A percentile compares a stretch with the other conserved stretches of the same genome.
Conservation (phyloP, 2,329 filamentous ascomycete genomes). For the Xylariaceae sp. region DNA sequence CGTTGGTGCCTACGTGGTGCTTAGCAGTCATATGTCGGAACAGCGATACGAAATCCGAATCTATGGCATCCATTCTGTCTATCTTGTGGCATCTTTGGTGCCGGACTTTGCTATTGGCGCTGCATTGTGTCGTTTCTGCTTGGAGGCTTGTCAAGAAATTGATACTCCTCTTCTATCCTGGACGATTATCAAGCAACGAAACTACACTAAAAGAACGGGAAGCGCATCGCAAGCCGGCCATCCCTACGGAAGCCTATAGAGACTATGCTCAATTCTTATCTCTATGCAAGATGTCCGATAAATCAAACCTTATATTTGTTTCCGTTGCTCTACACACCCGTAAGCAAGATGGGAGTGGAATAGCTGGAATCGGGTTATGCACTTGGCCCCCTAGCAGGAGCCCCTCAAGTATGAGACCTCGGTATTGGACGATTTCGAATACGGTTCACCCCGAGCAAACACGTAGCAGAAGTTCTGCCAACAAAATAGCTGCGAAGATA, state of each 20-base stretch:
- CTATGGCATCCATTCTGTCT: background rate
- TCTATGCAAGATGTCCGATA: background rate
- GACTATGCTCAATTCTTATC: background rate
- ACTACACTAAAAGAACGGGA: background rate
- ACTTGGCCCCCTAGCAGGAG: background rate
- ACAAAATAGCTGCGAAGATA: background rate
- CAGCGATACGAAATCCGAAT: too few species aligned
- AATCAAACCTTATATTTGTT: background rate
- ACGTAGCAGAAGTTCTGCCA: background rate
- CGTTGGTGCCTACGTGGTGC: background rate
- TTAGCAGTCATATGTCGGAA: background rate
- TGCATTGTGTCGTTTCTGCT: background rate
- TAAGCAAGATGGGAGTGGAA: background rate
- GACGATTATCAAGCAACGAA: background rate
- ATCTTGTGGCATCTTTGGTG: background rate
- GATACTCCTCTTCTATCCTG: background rate
- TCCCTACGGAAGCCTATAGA: background rate
- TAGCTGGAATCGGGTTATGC: background rate
- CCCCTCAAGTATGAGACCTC: background rate
- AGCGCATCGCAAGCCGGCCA: background rate
- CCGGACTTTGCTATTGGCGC: background rate
- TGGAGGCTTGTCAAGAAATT: background rate
- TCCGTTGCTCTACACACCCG: background rate
- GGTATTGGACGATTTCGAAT: background rate
- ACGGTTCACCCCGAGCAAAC: background rate